Conservation (phyloP, 345 rosid genomes). For the Ceriops decandra region DNA sequence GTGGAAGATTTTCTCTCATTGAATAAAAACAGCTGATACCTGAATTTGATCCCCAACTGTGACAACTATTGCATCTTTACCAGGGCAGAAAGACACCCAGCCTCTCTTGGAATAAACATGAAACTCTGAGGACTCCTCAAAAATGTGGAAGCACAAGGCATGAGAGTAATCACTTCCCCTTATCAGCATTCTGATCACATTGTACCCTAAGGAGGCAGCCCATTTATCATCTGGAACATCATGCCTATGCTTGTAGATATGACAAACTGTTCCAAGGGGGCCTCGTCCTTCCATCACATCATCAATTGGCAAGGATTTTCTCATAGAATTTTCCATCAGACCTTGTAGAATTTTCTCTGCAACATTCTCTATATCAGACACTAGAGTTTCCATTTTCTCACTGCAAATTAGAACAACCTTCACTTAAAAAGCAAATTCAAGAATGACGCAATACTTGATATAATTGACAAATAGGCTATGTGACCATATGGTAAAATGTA, state of each 20-base stretch:
- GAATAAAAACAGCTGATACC: constrained; percentile 33
- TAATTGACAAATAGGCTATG: too few relatives aligned
- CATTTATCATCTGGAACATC: constrained; percentile 23
- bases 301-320: constrained; percentile 8
- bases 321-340: constrained; percentile 17
- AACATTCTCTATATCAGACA: constrained; percentile 45
- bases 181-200: constrained; percentile 72
- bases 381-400: constrained; percentile 50
- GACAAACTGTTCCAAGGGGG: constrained; percentile 35
- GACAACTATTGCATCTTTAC: constrained; percentile 52
- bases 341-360: constrained; percentile 37
- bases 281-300: constrained; percentile 24
- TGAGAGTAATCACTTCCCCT: constrained; percentile 72
- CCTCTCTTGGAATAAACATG: constrained; percentile 91
- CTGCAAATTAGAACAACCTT: constrained; percentile 31
- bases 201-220: constrained; percentile 40
- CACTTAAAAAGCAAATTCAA: not conserved
- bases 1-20: too few relatives aligned
- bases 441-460: too few relatives aligned
- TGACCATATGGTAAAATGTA: too few relatives aligned
- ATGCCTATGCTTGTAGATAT: constrained; percentile 41
- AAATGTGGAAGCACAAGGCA: constrained; percentile 54
- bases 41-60: constrained; percentile 73
- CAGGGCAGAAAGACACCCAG: constrained; percentile 71
- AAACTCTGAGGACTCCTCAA: constrained; percentile 52